Conservation (phyloP, 805 yeast genomes). For the Debaryomyces tyrocola region DNA sequence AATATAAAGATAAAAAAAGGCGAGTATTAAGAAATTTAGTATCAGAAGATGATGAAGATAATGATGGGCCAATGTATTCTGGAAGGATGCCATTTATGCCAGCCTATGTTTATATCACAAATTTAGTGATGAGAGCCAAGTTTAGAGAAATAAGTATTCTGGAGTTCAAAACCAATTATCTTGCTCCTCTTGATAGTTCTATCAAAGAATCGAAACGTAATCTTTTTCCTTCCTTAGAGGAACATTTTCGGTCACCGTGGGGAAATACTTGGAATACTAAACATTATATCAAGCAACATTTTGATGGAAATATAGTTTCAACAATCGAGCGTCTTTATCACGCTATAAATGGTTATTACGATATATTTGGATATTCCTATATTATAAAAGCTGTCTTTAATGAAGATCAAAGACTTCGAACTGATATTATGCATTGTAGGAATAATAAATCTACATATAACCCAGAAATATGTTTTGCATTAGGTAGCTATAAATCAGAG, state of each 20-base stretch:
- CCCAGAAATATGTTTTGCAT: slow-evolving; percentile 2
- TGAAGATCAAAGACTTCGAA: too few species aligned
- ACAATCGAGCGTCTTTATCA: neutral
- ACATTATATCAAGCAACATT: neutral
- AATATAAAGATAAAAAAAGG: neutral
- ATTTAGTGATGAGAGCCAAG: neutral
- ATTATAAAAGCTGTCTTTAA: too few species aligned
- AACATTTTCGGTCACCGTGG: neutral
- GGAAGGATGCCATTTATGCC: neutral
- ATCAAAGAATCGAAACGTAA: neutral
- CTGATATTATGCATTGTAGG: too few species aligned
- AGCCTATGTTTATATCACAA: neutral
- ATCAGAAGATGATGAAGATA: neutral
- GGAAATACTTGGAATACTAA: neutral
- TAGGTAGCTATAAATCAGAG: slow-evolving; percentile 2
- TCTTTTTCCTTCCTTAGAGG: neutral
- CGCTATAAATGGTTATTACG: neutral
- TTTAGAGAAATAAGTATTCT: neutral
- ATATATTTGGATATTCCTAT: too few species aligned
- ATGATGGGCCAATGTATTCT: neutral
- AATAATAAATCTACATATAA: too few species aligned
- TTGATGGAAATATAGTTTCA: neutral
- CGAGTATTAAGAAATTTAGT: neutral
- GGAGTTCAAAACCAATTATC: slow-evolving; percentile 1
- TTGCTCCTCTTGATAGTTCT: slow-evolving; percentile 2